Conservation (phyloP, 2,329 filamentous ascomycete species). For the Botrytis cinerea region DNA sequence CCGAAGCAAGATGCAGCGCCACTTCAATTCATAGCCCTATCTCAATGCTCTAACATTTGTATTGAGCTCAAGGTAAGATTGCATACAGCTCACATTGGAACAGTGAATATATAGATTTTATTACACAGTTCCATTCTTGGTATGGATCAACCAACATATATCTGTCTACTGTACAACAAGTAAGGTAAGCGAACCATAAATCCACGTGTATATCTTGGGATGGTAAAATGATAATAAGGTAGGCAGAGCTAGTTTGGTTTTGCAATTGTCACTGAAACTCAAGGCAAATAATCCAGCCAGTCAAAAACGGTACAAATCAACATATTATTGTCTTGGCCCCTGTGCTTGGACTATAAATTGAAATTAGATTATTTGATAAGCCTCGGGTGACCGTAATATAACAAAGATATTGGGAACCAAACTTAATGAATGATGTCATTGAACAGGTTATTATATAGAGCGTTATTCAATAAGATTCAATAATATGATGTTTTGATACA, state of each 20-base stretch:
- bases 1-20: neutral
- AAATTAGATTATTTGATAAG: neutral
- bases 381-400: neutral
- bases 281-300: too few relatives aligned
- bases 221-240: too few relatives aligned
- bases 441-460: neutral
- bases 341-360: neutral
- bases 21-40: neutral
- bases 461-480: too few relatives aligned
- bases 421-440: too few relatives aligned
- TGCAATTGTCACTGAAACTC: too few relatives aligned
- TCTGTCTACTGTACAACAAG: neutral
- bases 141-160: neutral
- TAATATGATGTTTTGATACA: neutral
- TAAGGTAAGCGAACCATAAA: neutral
- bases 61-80: neutral
- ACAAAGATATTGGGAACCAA: neutral
- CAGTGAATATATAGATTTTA: neutral
- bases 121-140: fast-evolving
- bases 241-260: neutral
- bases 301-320: fast-evolving
- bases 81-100: neutral
- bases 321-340: neutral
- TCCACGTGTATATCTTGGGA: neutral
- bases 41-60: neutral